These are phyloP conservation scores for Flaveria bidentis DNA, from an alignment of 129 eudicot genomes.

Conservation along the genomic window DNA sequence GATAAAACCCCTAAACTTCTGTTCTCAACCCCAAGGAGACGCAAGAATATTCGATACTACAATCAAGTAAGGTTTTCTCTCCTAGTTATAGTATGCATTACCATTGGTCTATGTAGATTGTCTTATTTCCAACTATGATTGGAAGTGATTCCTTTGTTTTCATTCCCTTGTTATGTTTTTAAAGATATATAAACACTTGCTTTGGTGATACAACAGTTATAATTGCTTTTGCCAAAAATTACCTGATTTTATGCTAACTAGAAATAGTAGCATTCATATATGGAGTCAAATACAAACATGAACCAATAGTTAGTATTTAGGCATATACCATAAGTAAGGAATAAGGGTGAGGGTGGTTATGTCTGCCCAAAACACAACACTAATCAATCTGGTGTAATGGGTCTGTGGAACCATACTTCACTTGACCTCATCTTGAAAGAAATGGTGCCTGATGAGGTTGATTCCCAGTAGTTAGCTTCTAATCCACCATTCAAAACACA, in stretches of 20 bases:
- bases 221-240: no score
- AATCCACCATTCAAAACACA: background rate
- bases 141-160: background rate
- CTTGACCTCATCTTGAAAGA: no score
- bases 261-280: no score
- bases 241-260: no score
- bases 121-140: background rate
- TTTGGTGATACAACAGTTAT: no score
- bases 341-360: background rate
- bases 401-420: no score
- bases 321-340: no score
- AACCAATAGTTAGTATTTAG: no score
- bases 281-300: no score
- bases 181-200: no score
- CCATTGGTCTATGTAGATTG: background rate
- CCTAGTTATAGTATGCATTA: background rate
- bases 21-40: conserved; percentile 72
- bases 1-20: conserved; percentile 69
- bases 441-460: no score
- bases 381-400: background rate
- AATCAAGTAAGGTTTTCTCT: conserved; percentile 60
- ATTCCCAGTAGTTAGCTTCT: background rate
- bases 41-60: conserved; percentile 69
- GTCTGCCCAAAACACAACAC: background rate
- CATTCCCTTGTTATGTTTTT: conserved; percentile 1